Conservation (phyloP, 805 yeast species). For the Tetrapisispora nanseiensis region DNA sequence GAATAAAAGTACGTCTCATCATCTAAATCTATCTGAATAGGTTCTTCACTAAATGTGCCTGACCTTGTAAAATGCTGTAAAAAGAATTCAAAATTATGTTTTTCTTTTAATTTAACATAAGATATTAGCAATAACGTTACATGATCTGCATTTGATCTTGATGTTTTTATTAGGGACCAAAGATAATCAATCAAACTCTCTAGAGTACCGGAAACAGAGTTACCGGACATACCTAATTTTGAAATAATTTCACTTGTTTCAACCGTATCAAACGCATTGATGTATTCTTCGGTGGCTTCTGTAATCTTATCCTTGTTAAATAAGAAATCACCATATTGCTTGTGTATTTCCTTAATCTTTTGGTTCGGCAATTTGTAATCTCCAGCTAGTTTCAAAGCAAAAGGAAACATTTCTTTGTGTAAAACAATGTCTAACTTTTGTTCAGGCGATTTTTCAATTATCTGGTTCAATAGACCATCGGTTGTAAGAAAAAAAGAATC, state of each 20-base stretch:
- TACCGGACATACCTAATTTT: slow-evolving; percentile 61
- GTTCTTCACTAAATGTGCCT: slow-evolving; percentile 19
- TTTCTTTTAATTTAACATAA: slow-evolving; percentile 63
- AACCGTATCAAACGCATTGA: slow-evolving; percentile 43
- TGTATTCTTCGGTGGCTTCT: slow-evolving; percentile 67
- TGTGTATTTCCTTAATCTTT: slow-evolving; percentile 33
- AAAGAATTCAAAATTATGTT: slow-evolving; percentile 47
- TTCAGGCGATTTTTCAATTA: slow-evolving; percentile 57
- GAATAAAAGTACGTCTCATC: slow-evolving; percentile 31
- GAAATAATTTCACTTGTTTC: slow-evolving; percentile 70
- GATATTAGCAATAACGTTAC: slow-evolving; percentile 70
- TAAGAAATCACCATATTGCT: slow-evolving; percentile 60
- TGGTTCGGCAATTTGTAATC: slow-evolving; percentile 20
- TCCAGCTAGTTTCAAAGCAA: slow-evolving; percentile 63
- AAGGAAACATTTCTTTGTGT: slow-evolving; percentile 58
- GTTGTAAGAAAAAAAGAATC: slow-evolving; percentile 48
- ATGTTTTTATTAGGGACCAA: slow-evolving; percentile 45
- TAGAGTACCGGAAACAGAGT: slow-evolving; percentile 24
- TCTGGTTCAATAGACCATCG: slow-evolving; percentile 64
- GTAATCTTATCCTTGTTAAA: slow-evolving; percentile 55
- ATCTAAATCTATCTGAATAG: slow-evolving; percentile 27
- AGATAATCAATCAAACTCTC: slow-evolving; percentile 53
- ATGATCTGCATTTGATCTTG: slow-evolving; percentile 65
- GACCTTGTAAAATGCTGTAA: slow-evolving; percentile 33
- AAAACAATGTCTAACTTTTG: slow-evolving; percentile 60